Percentiles rank a stretch among this genome's conserved stretches.
Conservation (phyloP, 192 early-diverging fungal genomes). For the Backusella tarrabulga region DNA sequence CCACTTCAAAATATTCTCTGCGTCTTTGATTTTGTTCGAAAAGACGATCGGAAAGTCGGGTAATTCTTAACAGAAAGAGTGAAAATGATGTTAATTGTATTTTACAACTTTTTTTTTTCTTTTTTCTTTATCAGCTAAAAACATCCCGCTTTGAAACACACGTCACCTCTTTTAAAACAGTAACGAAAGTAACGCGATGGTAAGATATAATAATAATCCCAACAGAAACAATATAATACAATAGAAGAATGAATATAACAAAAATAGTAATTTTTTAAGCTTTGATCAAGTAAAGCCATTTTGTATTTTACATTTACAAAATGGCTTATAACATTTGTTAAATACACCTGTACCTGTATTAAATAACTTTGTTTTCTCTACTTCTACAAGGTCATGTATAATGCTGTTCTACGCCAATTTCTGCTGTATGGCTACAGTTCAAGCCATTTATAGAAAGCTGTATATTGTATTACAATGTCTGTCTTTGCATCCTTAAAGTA, state of each 20-base stretch:
- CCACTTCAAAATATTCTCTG: neutral
- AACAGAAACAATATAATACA: neutral
- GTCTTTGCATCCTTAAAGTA: neutral
- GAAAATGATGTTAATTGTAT: neutral
- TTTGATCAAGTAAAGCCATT: neutral
- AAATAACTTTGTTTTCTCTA: neutral
- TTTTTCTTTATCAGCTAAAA: neutral
- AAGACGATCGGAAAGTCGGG: neutral
- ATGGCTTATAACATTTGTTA: neutral
- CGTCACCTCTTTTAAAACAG: neutral
- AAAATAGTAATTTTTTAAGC: neutral
- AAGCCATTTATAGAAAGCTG: neutral
- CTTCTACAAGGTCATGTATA: neutral
- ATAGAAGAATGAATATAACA: neutral
- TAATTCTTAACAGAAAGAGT: neutral
- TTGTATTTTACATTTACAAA: neutral
- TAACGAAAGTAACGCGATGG: neutral
- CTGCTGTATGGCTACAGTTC: neutral
- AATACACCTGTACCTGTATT: conserved; percentile 1
- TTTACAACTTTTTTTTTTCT: neutral
- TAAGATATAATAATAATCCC: neutral
- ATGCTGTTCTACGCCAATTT: neutral
- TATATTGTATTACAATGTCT: neutral
- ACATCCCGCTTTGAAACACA: neutral
- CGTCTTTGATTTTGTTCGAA: neutral